phyloP scores from a whole-genome alignment of 1,139 yeast genomes.

The Groenewaldozyma sp. region DNA sequence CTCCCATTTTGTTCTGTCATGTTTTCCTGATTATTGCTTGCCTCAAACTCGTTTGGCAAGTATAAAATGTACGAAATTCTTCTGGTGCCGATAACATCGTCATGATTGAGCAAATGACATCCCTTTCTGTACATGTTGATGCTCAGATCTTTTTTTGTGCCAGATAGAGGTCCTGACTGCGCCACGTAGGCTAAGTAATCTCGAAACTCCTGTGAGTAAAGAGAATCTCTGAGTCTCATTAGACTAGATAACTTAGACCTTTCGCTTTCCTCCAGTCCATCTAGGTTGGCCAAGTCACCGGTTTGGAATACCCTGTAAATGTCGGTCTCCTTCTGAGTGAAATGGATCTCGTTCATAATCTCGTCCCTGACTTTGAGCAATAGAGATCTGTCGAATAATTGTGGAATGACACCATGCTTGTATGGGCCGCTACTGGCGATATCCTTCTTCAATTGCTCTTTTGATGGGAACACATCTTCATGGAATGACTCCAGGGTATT shows the following conservation, averaged over 20 bases:
- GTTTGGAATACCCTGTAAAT: slow-evolving; percentile 91
- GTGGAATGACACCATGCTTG: slow-evolving; percentile 76
- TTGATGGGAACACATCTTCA: slow-evolving; percentile 6
- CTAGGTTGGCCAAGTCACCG: slow-evolving; percentile 89
- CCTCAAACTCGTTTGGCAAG: slow-evolving; percentile 80
- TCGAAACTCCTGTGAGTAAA: slow-evolving; percentile 79
- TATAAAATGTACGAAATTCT: slow-evolving; percentile 88
- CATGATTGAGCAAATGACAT: slow-evolving; percentile 90
- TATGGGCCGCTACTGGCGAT: slow-evolving; percentile 57
- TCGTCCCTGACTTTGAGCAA: slow-evolving; percentile 75
- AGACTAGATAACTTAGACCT: slow-evolving; percentile 63
- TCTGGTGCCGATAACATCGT: slow-evolving; percentile 94
- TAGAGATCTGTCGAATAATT: slow-evolving; percentile 65
- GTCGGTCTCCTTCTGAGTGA: slow-evolving; percentile 93
- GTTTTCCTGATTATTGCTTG: neutral
- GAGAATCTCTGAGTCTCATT: slow-evolving; percentile 69
- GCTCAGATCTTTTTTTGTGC: slow-evolving; percentile 83
- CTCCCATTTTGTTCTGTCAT: neutral
- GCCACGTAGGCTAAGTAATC: slow-evolving; percentile 74
- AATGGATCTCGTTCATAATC: slow-evolving; percentile 72
- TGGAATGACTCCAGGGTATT: no score
- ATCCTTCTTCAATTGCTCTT: slow-evolving; percentile 14
- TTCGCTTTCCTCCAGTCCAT: slow-evolving; percentile 76
- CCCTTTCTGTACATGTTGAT: slow-evolving; percentile 87
- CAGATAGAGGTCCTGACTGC: slow-evolving; percentile 84